Evolutionary conservation across 345 rosid genomes (phyloP).

Genomic region (Eucalyptus brandiana): DNA sequence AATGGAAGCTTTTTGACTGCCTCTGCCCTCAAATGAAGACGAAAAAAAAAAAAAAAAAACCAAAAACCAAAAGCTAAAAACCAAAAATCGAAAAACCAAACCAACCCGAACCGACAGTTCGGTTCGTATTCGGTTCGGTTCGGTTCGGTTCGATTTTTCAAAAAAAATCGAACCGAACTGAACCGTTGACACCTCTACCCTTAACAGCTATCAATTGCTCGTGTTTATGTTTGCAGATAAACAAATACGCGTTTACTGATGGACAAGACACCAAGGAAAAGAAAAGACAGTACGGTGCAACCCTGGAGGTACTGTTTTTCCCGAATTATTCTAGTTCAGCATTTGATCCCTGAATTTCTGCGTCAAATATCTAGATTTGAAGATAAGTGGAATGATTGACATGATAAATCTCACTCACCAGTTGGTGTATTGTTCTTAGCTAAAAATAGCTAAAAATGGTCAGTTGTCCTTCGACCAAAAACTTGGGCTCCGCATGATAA

Average conservation of each 20-base stretch:
- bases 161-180: too few species aligned
- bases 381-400: background rate
- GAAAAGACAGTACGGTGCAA: conserved; percentile 4
- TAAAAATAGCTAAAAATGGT: background rate
- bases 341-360: background rate
- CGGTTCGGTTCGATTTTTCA: too few species aligned
- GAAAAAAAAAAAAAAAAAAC: too few species aligned
- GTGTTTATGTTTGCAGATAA: conserved; percentile 29
- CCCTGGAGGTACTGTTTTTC: conserved; percentile 52
- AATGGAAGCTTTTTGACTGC: too few species aligned
- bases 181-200: too few species aligned
- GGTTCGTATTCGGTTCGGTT: too few species aligned
- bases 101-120: too few species aligned
- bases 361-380: background rate
- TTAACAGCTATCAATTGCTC: background rate
- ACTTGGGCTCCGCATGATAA: too few species aligned
- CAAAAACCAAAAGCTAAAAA: too few species aligned
- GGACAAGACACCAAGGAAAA: conserved; percentile 73
- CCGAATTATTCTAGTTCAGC: background rate
- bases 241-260: conserved; percentile 68
- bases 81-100: too few species aligned
- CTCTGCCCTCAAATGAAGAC: too few species aligned
- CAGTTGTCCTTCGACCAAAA: background rate
- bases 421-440: background rate
- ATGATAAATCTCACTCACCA: background rate